Evolutionary conservation across 2,329 filamentous ascomycete species (phyloP).

Genomic region (Mycogone perniciosa): DNA sequence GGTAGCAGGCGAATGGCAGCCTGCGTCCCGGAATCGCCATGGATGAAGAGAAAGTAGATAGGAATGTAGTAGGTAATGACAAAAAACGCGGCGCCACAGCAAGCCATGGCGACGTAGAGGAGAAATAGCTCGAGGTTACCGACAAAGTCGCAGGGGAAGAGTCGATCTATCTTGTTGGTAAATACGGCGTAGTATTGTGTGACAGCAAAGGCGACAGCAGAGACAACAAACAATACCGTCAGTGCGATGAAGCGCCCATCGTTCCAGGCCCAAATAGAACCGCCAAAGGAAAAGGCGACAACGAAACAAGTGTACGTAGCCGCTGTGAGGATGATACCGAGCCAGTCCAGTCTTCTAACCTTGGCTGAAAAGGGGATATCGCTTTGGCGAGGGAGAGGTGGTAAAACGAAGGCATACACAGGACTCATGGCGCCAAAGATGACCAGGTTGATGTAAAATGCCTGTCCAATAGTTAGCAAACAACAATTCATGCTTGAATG

Average conservation of each 20-base stretch:
- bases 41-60: constrained; percentile 16
- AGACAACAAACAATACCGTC: constrained; percentile 35
- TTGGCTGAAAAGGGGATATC: constrained; percentile 14
- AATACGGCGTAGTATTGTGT: constrained; percentile 4
- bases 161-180: constrained; percentile 1
- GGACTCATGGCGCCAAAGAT: constrained; percentile 19
- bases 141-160: constrained; percentile 4
- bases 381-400: neutral
- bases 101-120: constrained; percentile 12
- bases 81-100: constrained; percentile 9
- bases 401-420: constrained; percentile 4
- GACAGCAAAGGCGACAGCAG: constrained; percentile 14
- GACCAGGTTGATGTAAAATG: constrained; percentile 49
- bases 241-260: constrained; percentile 36
- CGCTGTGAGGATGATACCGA: constrained; percentile 1
- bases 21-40: constrained; percentile 9
- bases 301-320: constrained; percentile 20
- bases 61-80: constrained; percentile 15
- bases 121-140: constrained; percentile 10
- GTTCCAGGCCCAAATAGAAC: constrained; percentile 39
- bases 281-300: constrained; percentile 44
- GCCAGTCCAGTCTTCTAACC: constrained; percentile 33
- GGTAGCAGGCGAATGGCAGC: constrained; percentile 15
- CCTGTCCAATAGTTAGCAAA: neutral
- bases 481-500: no score